Evolutionary conservation across 2,329 filamentous ascomycete species (phyloP).

Genomic region (Alternaria hordeiaustralica): DNA sequence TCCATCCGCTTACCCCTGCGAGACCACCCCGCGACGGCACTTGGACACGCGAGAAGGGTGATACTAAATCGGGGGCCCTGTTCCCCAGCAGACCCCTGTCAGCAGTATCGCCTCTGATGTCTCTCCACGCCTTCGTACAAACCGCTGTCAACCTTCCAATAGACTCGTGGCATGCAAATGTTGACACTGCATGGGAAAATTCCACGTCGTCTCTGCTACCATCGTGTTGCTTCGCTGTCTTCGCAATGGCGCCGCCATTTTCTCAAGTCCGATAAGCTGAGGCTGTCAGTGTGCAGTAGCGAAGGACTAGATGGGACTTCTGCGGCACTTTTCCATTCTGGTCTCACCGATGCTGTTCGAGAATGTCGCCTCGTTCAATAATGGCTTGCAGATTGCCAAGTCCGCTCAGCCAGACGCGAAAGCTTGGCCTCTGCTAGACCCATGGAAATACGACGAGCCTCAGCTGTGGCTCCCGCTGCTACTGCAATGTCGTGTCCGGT

Average conservation of each 20-base stretch:
- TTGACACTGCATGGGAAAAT: neutral
- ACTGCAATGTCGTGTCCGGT: neutral
- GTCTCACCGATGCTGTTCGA: neutral
- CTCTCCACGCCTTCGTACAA: neutral
- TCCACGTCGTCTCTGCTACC: neutral
- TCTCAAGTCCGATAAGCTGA: neutral
- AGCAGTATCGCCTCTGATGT: neutral
- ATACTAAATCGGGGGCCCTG: neutral
- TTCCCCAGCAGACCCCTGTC: neutral
- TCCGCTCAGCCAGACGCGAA: neutral
- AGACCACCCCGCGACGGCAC: neutral
- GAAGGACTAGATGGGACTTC: neutral
- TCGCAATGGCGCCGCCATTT: neutral
- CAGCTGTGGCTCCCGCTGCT: neutral
- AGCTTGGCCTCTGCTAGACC: constrained; percentile 5
- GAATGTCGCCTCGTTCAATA: constrained; percentile 2
- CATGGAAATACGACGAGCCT: constrained; percentile 4
- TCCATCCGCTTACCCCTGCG: neutral
- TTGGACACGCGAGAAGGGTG: neutral
- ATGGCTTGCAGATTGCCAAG: constrained; percentile 15
- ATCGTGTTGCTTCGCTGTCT: neutral
- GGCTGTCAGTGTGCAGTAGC: neutral
- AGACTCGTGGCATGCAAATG: neutral
- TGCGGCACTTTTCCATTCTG: neutral
- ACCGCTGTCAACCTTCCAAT: neutral